Conservation (phyloP, 2,329 filamentous ascomycete species). For the Fusarium kyushuense region DNA sequence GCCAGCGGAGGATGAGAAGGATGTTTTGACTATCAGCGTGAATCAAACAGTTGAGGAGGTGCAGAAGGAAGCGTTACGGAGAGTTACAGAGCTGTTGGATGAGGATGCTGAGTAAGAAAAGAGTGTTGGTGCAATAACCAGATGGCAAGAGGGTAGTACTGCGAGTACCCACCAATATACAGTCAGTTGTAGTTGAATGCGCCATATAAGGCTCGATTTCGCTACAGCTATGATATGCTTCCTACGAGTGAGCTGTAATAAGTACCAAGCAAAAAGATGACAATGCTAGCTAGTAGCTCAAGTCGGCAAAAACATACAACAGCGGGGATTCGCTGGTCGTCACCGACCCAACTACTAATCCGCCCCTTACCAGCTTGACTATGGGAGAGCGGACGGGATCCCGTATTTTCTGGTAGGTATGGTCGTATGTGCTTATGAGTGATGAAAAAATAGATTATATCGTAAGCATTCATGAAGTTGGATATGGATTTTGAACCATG, state of each 20-base stretch:
- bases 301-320: not conserved
- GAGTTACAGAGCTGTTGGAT: slow-evolving; percentile 13
- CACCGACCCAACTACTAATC: slow-evolving; percentile 9
- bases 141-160: too few species aligned
- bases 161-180: too few species aligned
- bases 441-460: not conserved
- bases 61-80: slow-evolving; percentile 21
- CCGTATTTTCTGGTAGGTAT: slow-evolving; percentile 6
- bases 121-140: not conserved
- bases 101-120: not conserved
- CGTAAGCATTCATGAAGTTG: not conserved
- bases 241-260: too few species aligned
- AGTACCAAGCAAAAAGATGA: not conserved
- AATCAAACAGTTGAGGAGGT: slow-evolving; percentile 24
- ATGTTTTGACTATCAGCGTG: slow-evolving; percentile 25
- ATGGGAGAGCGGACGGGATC: slow-evolving; percentile 8
- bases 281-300: not conserved
- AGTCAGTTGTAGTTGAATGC: too few species aligned
- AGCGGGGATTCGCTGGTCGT: slow-evolving; percentile 8
- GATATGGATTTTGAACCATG: not conserved
- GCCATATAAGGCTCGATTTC: too few species aligned
- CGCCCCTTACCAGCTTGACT: slow-evolving; percentile 1
- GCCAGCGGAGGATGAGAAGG: slow-evolving; percentile 3
- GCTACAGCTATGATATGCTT: too few species aligned
- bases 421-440: not conserved